Evolutionary conservation across 2,329 filamentous ascomycete genomes (phyloP).

Genomic region (Sarocladiaceae sp.): DNA sequence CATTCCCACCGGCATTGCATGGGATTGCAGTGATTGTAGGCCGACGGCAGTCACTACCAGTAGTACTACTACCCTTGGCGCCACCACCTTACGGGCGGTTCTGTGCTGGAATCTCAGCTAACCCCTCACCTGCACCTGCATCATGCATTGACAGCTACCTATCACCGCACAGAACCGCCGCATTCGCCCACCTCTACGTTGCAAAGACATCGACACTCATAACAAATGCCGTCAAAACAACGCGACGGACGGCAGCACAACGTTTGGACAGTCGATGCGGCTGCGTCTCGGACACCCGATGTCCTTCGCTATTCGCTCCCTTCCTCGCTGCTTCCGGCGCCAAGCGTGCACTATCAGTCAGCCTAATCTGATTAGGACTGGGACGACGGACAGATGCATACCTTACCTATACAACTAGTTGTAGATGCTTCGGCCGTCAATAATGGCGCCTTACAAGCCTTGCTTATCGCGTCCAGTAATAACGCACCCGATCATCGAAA

Average conservation of each 20-base stretch:
- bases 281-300: neutral
- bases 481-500: too few species aligned
- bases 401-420: too few species aligned
- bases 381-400: neutral
- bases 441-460: too few species aligned
- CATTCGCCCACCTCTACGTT: neutral
- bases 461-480: too few species aligned
- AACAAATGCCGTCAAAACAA: conserved; percentile 6
- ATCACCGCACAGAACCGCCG: conserved; percentile 2
- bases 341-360: neutral
- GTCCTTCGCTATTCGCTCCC: neutral
- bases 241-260: neutral
- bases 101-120: neutral
- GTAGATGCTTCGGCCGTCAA: too few species aligned
- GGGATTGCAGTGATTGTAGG: too few species aligned
- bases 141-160: neutral
- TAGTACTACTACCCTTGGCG: too few species aligned
- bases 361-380: neutral
- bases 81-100: neutral
- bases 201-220: conserved; percentile 7
- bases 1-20: too few species aligned
- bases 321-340: neutral
- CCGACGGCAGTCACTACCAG: too few species aligned
- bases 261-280: neutral
- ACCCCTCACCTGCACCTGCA: conserved; percentile 5